Conservation (phyloP, 805 yeast genomes). For the Pichia exigua region DNA sequence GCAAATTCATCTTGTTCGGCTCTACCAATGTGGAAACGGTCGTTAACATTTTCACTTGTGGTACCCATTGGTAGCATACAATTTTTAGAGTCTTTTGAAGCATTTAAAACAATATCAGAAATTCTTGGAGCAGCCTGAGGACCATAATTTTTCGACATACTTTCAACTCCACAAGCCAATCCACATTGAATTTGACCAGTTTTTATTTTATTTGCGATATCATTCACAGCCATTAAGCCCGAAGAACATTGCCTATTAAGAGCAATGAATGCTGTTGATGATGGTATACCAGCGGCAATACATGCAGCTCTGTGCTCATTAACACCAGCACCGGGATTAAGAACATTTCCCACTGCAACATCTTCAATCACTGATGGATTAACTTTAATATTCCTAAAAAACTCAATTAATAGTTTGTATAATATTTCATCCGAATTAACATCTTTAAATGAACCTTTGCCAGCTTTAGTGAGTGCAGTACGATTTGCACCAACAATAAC, state of each 20-base stretch:
- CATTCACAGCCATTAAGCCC: slow-evolving; percentile 84
- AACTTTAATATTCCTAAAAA: slow-evolving; percentile 46
- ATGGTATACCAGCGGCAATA: slow-evolving; percentile 86
- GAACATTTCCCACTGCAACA: slow-evolving; percentile 83
- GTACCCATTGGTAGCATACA: slow-evolving; percentile 95
- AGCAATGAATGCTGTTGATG: slow-evolving; percentile 69
- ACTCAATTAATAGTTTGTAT: slow-evolving; percentile 52
- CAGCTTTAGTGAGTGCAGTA: slow-evolving; percentile 84
- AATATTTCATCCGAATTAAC: slow-evolving; percentile 74
- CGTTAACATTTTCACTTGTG: slow-evolving; percentile 87
- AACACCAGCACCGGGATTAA: slow-evolving; percentile 91
- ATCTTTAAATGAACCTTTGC: slow-evolving; percentile 80
- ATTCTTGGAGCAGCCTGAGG: slow-evolving; percentile 62
- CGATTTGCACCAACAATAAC: slow-evolving; percentile 87
- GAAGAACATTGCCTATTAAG: slow-evolving; percentile 93
- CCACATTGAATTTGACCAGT: slow-evolving; percentile 89
- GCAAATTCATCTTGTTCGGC: slow-evolving; percentile 81
- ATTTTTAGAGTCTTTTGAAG: slow-evolving; percentile 45
- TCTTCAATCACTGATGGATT: slow-evolving; percentile 61
- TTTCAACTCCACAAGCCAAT: slow-evolving; percentile 86
- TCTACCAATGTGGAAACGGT: slow-evolving; percentile 56
- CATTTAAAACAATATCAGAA: slow-evolving; percentile 38
- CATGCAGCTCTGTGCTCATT: slow-evolving; percentile 90
- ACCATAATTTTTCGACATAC: slow-evolving; percentile 89
- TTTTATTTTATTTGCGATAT: slow-evolving; percentile 80